phyloP scores from a whole-genome alignment of 805 yeast species.

The Cyberlindnera mrakii region DNA sequence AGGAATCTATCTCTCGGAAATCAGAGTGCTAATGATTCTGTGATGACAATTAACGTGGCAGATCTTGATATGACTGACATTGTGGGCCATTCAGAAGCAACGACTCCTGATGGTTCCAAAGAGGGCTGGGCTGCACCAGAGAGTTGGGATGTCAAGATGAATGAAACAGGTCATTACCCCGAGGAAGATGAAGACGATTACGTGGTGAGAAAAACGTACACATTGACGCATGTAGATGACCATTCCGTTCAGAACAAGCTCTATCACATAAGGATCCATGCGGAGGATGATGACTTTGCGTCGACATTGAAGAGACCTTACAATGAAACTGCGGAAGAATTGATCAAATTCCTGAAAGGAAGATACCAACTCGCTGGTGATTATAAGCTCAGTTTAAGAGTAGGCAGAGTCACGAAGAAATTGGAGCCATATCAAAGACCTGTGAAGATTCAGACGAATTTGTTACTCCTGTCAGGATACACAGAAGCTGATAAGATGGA shows the following conservation, averaged over 20 bases:
- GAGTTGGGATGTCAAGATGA: slow-evolving; percentile 51
- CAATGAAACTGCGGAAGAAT: slow-evolving; percentile 70
- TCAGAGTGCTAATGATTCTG: slow-evolving; percentile 24
- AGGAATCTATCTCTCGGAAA: neutral
- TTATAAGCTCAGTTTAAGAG: slow-evolving; percentile 66
- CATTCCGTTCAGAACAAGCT: slow-evolving; percentile 17
- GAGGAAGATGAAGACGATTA: slow-evolving; percentile 32
- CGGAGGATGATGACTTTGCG: slow-evolving; percentile 79
- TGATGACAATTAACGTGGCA: slow-evolving; percentile 32
- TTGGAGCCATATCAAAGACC: slow-evolving; percentile 72
- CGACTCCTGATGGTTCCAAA: slow-evolving; percentile 3
- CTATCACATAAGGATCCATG: slow-evolving; percentile 65
- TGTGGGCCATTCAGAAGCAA: slow-evolving; percentile 18
- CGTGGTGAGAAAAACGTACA: slow-evolving; percentile 28
- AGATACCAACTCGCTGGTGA: slow-evolving; percentile 72
- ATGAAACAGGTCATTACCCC: slow-evolving; percentile 10
- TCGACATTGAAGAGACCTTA: slow-evolving; percentile 73
- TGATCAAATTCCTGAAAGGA: slow-evolving; percentile 63
- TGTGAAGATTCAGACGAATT: slow-evolving; percentile 65
- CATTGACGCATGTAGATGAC: slow-evolving; percentile 26
- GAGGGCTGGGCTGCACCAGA: slow-evolving; percentile 52
- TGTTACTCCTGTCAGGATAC: slow-evolving; percentile 73
- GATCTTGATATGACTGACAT: slow-evolving; percentile 49
- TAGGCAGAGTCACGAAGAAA: slow-evolving; percentile 72
- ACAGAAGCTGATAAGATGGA: slow-evolving; percentile 69